A percentile compares a stretch with the other conserved stretches of the same genome.
These are phyloP conservation scores for Calocera viscosa DNA, from an alignment of 768 basidiomycete species.

Conservation along the genomic window DNA sequence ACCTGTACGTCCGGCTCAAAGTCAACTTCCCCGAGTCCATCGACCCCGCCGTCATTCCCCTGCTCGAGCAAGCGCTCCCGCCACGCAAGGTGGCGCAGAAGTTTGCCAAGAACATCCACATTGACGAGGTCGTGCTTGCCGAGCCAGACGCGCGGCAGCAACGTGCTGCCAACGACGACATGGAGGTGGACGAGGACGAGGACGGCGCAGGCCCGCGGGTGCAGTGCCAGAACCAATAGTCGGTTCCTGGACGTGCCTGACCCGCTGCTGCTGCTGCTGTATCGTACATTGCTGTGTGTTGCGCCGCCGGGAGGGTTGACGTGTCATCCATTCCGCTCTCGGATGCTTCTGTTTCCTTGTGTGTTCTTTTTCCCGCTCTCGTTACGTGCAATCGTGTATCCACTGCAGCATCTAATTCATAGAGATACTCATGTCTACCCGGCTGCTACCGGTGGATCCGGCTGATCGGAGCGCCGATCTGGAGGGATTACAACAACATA, in stretches of 20 bases:
- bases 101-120: slow-evolving; percentile 48
- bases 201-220: slow-evolving; percentile 64
- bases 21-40: slow-evolving; percentile 84
- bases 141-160: slow-evolving; percentile 60
- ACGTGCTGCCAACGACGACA: slow-evolving; percentile 54
- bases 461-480: not conserved
- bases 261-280: not conserved
- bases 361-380: not conserved
- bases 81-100: slow-evolving; percentile 55
- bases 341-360: slow-evolving; percentile 19
- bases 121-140: slow-evolving; percentile 78
- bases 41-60: slow-evolving; percentile 48
- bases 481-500: not conserved
- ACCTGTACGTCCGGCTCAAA: slow-evolving; percentile 74
- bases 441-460: not conserved
- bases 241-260: not conserved
- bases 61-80: slow-evolving; percentile 77
- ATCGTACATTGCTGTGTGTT: not conserved
- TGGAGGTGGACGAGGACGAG: slow-evolving; percentile 74
- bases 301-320: not conserved
- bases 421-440: not conserved
- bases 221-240: slow-evolving; percentile 84
- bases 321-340: slow-evolving; percentile 7
- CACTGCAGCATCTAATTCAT: slow-evolving; percentile 8
- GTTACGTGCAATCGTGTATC: slow-evolving; percentile 4